Evolutionary conservation across 352 stramenopile species (phyloP).

Genomic region (Phytopythium sindhum): DNA sequence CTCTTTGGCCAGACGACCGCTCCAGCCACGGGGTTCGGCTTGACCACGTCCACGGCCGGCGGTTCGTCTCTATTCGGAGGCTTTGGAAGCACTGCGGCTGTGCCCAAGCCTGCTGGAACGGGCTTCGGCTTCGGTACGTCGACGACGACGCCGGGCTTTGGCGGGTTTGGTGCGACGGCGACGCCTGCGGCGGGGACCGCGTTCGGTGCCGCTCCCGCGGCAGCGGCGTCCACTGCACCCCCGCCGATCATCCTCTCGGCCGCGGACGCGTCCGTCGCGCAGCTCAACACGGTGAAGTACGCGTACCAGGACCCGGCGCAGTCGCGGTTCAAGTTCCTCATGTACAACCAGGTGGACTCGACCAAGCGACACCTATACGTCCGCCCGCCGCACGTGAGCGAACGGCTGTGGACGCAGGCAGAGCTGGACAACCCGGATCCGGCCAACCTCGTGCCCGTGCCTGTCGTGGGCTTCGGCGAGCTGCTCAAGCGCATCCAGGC

Average conservation of each 20-base stretch:
- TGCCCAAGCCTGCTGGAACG: constrained; percentile 9
- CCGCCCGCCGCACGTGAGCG: constrained; percentile 77
- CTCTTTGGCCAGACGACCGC: constrained; percentile 43
- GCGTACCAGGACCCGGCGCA: constrained; percentile 80
- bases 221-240: constrained; percentile 33
- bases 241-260: constrained; percentile 64
- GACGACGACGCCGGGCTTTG: constrained; percentile 13
- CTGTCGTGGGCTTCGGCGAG: constrained; percentile 76
- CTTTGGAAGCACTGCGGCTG: constrained; percentile 6
- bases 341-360: constrained; percentile 88
- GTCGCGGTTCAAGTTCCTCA: constrained; percentile 87
- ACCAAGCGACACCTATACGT: constrained; percentile 78
- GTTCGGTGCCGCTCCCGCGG: constrained; percentile 20
- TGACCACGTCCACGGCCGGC: constrained; percentile 1
- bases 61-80: constrained; percentile 12
- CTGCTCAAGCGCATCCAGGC: constrained; percentile 81
- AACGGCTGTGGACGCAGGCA: constrained; percentile 81
- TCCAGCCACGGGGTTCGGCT: constrained; percentile 18
- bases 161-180: constrained; percentile 24
- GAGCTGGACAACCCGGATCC: constrained; percentile 86
- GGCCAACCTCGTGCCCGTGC: constrained; percentile 68
- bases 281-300: constrained; percentile 80
- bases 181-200: constrained; percentile 1
- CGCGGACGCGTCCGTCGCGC: constrained; percentile 69
- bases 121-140: constrained; percentile 29